Percentiles rank a stretch among this genome's conserved stretches.
These are phyloP conservation scores for Aquanectria penicillioides DNA, from an alignment of 2,329 filamentous ascomycete genomes.

Conservation along the genomic window DNA sequence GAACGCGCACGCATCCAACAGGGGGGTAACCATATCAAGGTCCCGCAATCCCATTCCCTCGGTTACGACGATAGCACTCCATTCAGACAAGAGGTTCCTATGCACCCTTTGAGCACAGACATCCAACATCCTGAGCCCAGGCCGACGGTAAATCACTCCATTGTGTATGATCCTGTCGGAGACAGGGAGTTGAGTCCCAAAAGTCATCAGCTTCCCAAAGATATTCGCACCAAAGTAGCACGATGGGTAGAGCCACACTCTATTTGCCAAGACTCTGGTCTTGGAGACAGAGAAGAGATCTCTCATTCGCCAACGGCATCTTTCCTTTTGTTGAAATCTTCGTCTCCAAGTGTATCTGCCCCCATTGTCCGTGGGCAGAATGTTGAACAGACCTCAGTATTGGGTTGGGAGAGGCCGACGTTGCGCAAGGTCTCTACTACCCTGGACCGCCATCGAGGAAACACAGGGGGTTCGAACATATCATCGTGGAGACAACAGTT, in stretches of 20 bases:
- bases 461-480: slow-evolving; percentile 20
- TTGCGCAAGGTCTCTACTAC: slow-evolving; percentile 18
- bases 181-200: slow-evolving; percentile 32
- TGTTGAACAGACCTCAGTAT: neutral
- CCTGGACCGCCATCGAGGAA: slow-evolving; percentile 4
- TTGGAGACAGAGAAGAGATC: slow-evolving; percentile 3
- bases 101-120: slow-evolving; percentile 29
- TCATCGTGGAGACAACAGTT: slow-evolving; percentile 38
- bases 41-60: slow-evolving; percentile 20
- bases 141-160: slow-evolving; percentile 22
- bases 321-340: neutral
- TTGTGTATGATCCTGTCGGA: slow-evolving; percentile 25
- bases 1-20: slow-evolving; percentile 12
- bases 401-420: slow-evolving; percentile 1
- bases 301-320: neutral
- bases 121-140: slow-evolving; percentile 5
- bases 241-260: slow-evolving; percentile 21
- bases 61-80: slow-evolving; percentile 22
- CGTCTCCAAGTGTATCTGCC: neutral
- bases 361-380: neutral
- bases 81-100: slow-evolving; percentile 9
- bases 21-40: neutral
- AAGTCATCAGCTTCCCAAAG: slow-evolving; percentile 29
- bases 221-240: slow-evolving; percentile 29
- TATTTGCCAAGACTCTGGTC: slow-evolving; percentile 19